phyloP scores from a whole-genome alignment of 345 rosid species.

The Physaria fendleri region DNA sequence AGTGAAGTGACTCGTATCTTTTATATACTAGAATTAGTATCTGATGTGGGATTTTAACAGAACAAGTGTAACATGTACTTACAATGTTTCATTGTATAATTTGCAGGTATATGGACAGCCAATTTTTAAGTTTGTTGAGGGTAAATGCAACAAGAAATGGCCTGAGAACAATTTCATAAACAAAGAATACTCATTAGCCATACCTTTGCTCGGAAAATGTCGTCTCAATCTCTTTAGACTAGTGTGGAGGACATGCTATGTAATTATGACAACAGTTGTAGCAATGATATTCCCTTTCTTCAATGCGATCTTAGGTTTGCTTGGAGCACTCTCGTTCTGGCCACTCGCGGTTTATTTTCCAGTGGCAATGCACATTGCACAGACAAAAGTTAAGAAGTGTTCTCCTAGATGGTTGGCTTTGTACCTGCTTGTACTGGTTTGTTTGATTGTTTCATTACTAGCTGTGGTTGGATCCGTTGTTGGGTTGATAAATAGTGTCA shows the following conservation, averaged over 20 bases:
- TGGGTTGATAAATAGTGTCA: constrained; percentile 50
- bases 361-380: constrained; percentile 68
- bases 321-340: constrained; percentile 79
- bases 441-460: constrained; percentile 53
- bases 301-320: constrained; percentile 70
- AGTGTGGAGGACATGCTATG: constrained; percentile 70
- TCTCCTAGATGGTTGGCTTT: constrained; percentile 64
- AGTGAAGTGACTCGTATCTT: too few relatives aligned
- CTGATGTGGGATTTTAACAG: too few relatives aligned
- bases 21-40: too few relatives aligned
- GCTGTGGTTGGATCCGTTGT: constrained; percentile 75
- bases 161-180: constrained; percentile 58
- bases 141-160: constrained; percentile 38
- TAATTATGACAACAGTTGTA: constrained; percentile 45
- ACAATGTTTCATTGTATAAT: neutral
- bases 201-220: constrained; percentile 43
- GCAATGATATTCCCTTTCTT: constrained; percentile 94
- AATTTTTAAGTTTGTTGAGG: constrained; percentile 56
- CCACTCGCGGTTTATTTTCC: constrained; percentile 89
- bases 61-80: neutral
- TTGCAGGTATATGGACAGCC: constrained; percentile 76
- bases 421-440: constrained; percentile 44
- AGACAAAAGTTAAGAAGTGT: constrained; percentile 40
- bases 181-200: constrained; percentile 29
- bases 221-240: constrained; percentile 53